Evolutionary conservation across 208 protist species (phyloP), one percentile per base, ranked within the genome.

Genomic region (Leishmania tropica): DNA sequence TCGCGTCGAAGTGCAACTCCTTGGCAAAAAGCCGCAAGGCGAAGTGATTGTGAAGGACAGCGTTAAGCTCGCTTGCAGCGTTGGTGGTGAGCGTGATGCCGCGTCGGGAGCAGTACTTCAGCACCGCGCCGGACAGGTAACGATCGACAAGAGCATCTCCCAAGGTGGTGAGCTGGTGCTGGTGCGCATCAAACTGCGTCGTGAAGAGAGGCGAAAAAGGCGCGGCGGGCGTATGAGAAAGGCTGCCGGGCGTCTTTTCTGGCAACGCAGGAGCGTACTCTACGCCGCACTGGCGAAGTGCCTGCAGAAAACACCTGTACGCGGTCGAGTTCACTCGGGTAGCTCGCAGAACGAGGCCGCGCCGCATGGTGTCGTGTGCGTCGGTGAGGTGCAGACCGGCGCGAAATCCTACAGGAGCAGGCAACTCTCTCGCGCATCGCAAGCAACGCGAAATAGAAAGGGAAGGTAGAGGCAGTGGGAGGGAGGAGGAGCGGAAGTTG

Each of bases 11-110:
- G 24, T 87, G 79, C 37, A 94, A 70, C 60, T 95, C 88, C 58
- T 93, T 91, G 13, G 94, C 92, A 72, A 97, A 94, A 15, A 94
- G 86, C 0, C 88, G 90, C 73, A 95, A 37, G 31, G 89, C 79
- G 74, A 90, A 96, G 87, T 97, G 94, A 77, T 96, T 95, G 84
- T 96, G 92, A 54, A 96, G 85, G 11, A 97, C 88, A 3, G 94
- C 89, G 64, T 92, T 92, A 1, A 96, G 81, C 78, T 94, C 93
- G 24, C 77, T 78, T 10, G 85, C 84, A 0, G 89, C 79, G 75
- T 94, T 95, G 47, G 87, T 83, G 8, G 92, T 95, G 42, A 95
- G 60, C 31, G 95, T 83, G 6, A 88, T 71, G 24, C 87, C 87
- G 48, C 85, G 81, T 35, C 91, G 86, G 1, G 81, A 51, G 35